These are phyloP conservation scores for Monosporascus ibericus DNA, from an alignment of 2,329 filamentous ascomycete species.

Conservation along the genomic window DNA sequence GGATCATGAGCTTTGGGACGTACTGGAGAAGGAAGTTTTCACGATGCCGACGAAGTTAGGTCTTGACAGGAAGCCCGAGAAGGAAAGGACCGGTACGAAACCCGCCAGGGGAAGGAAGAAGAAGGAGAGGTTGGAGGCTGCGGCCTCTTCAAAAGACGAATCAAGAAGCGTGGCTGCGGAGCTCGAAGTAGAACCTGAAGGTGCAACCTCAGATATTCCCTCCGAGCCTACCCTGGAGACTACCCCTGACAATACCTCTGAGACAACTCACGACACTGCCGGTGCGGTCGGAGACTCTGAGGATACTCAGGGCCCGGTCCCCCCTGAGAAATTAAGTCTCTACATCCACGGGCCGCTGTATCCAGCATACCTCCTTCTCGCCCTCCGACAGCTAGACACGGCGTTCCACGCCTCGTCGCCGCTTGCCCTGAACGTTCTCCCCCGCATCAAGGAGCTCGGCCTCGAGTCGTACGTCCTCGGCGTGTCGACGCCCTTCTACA, in stretches of 20 bases:
- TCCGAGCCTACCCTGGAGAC: not conserved
- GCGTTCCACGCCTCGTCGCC: slow-evolving; percentile 53
- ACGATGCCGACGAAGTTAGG: slow-evolving; percentile 50
- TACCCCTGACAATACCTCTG: not conserved
- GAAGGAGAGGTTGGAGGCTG: slow-evolving; percentile 5
- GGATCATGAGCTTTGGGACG: slow-evolving; percentile 60
- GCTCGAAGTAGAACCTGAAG: not conserved
- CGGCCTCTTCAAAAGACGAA: not conserved
- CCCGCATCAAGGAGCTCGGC: slow-evolving; percentile 61
- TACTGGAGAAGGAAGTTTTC: slow-evolving; percentile 64
- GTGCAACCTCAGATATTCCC: not conserved
- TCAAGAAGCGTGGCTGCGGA: not conserved
- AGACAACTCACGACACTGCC: not conserved
- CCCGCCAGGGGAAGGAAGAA: slow-evolving; percentile 5
- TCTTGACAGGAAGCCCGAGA: slow-evolving; percentile 28
- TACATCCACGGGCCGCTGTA: slow-evolving; percentile 60
- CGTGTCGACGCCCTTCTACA: slow-evolving; percentile 64
- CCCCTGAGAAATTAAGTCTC: slow-evolving; percentile 34
- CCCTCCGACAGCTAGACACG: slow-evolving; percentile 49
- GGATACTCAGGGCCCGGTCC: slow-evolving; percentile 1
- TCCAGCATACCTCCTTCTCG: slow-evolving; percentile 52
- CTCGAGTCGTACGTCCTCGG: slow-evolving; percentile 67
- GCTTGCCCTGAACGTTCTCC: slow-evolving; percentile 55
- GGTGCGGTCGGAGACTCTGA: not conserved
- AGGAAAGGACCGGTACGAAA: slow-evolving; percentile 1